A percentile compares a stretch with the other conserved stretches of the same genome.
Evolutionary conservation across 192 early-diverging fungal genomes (phyloP).

Genomic region (Cetraspora pellucida): DNA sequence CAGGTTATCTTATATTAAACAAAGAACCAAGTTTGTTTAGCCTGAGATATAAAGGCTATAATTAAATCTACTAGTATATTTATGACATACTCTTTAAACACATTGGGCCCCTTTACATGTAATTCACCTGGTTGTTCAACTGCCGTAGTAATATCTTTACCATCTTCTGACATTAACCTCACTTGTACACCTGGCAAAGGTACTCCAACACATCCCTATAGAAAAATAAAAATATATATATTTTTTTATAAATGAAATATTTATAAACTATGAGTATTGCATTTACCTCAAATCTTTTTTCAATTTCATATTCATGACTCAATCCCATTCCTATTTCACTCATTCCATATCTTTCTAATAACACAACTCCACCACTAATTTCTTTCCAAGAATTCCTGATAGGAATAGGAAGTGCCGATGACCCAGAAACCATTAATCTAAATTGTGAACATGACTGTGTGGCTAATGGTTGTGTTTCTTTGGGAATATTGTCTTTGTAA

Average conservation of each 20-base stretch:
- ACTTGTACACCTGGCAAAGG: slow-evolving; percentile 73
- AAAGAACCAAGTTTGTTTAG: no score
- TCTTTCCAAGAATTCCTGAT: slow-evolving; percentile 71
- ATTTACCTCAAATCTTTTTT: slow-evolving; percentile 42
- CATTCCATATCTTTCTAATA: slow-evolving; percentile 90
- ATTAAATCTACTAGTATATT: neutral
- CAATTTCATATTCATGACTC: slow-evolving; percentile 54
- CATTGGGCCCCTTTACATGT: slow-evolving; percentile 71
- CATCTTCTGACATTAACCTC: slow-evolving; percentile 56
- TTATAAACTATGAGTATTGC: neutral
- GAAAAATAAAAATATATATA: neutral
- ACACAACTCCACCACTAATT: slow-evolving; percentile 66
- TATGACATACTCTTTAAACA: slow-evolving; percentile 66
- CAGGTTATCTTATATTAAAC: no score
- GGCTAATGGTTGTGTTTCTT: slow-evolving; percentile 44
- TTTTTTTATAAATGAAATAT: slow-evolving; percentile 21
- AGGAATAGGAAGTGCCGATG: slow-evolving; percentile 71
- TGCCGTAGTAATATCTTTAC: slow-evolving; percentile 52
- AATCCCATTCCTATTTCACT: slow-evolving; percentile 92
- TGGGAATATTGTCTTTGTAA: slow-evolving; percentile 50
- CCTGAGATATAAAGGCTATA: neutral
- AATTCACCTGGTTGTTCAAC: slow-evolving; percentile 66
- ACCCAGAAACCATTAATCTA: slow-evolving; percentile 79
- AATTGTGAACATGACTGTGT: slow-evolving; percentile 60
- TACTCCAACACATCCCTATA: slow-evolving; percentile 68